Evolutionary conservation across 208 protist genomes (phyloP).

Genomic region (Trypanosoma vivax): DNA sequence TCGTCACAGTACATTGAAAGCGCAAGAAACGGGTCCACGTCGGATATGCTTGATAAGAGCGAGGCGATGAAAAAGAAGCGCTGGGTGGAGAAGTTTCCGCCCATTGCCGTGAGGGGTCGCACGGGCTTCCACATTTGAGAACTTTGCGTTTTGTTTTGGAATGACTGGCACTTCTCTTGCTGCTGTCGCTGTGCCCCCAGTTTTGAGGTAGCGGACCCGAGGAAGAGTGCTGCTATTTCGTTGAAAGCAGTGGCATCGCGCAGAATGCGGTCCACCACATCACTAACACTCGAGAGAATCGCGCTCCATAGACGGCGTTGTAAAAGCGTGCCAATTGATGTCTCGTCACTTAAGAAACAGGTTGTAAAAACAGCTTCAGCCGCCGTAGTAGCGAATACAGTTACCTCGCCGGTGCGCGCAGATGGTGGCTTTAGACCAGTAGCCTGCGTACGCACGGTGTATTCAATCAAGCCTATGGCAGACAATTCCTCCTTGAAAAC

Average conservation of each 20-base stretch:
- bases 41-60: constrained; percentile 46
- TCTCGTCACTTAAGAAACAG: constrained; percentile 24
- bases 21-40: constrained; percentile 35
- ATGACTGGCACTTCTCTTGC: background rate
- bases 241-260: constrained; percentile 10
- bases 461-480: constrained; percentile 13
- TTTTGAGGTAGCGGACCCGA: background rate
- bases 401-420: background rate
- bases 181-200: background rate
- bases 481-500: background rate
- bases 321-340: constrained; percentile 8
- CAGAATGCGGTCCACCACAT: constrained; percentile 24
- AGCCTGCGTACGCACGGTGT: constrained; percentile 7
- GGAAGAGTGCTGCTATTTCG: constrained; percentile 13
- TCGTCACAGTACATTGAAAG: constrained; percentile 20
- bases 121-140: no score
- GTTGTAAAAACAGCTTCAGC: constrained; percentile 9
- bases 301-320: constrained; percentile 34
- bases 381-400: background rate
- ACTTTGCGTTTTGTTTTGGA: background rate
- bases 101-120: no score
- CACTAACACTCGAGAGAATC: constrained; percentile 20
- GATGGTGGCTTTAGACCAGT: constrained; percentile 7
- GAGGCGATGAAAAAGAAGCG: constrained; percentile 28
- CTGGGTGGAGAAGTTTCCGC: constrained; percentile 1